Evolutionary conservation across 148 eudicot species (phyloP).

Genomic region (Vaccinium vitisidaea): DNA sequence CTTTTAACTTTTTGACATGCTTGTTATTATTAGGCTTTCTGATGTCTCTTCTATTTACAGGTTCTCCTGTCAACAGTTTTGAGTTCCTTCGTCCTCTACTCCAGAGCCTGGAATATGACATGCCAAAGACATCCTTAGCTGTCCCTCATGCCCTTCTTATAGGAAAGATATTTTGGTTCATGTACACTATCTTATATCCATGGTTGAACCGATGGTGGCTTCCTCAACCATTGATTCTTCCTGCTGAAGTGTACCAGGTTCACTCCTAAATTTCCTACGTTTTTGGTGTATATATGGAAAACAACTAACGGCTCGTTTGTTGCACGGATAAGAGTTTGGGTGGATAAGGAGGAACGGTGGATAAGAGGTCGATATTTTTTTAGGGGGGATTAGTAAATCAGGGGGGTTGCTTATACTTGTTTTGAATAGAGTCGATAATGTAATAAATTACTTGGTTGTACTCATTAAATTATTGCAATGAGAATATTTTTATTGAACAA

Average conservation of each 20-base stretch:
- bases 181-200: constrained; percentile 71
- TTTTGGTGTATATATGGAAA: no score
- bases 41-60: constrained; percentile 35
- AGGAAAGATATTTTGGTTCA: constrained; percentile 46
- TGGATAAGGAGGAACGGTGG: no score
- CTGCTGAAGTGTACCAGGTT: constrained; percentile 93
- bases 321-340: no score
- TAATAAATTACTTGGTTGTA: no score
- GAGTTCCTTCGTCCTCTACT: constrained; percentile 71
- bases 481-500: no score
- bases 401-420: no score
- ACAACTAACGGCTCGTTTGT: no score
- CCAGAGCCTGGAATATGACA: constrained; percentile 68
- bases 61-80: constrained; percentile 77
- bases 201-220: constrained; percentile 74
- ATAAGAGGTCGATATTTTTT: no score
- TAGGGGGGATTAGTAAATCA: no score
- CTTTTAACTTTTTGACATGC: background rate
- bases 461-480: no score
- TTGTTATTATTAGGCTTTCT: background rate
- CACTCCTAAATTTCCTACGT: background rate
- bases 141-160: constrained; percentile 64
- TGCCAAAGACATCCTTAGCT: constrained; percentile 55
- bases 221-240: constrained; percentile 87
- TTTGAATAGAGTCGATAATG: no score